Percentiles rank a stretch among this genome's conserved stretches.
Evolutionary conservation across 2,329 filamentous ascomycete genomes (phyloP).

Genomic region (Botrytis pseudocinerea): DNA sequence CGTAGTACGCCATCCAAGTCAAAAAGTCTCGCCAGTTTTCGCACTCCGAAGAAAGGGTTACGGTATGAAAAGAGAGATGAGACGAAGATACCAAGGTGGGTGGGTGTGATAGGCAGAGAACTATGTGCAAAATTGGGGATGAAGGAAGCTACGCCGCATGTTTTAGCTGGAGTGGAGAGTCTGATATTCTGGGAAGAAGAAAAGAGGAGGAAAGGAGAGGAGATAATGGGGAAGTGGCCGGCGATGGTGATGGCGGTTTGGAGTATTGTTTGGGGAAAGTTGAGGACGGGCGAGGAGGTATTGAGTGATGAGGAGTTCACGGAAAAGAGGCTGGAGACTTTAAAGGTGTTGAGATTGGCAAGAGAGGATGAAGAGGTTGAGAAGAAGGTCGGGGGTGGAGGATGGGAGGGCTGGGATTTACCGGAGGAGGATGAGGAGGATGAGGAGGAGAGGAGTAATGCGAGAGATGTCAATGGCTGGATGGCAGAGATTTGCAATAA

Average conservation of each 20-base stretch:
- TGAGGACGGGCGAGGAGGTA: constrained; percentile 39
- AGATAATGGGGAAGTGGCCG: constrained; percentile 51
- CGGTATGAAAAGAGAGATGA: constrained; percentile 32
- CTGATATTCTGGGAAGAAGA: constrained; percentile 41
- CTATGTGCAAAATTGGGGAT: constrained; percentile 64
- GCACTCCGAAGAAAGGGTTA: constrained; percentile 36
- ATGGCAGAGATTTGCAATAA: constrained; percentile 55
- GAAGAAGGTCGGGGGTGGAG: constrained; percentile 42
- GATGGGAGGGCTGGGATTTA: constrained; percentile 56
- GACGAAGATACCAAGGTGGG: constrained; percentile 58
- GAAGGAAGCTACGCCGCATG: constrained; percentile 65
- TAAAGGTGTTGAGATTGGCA: constrained; percentile 46
- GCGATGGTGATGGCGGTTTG: constrained; percentile 61
- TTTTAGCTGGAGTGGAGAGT: constrained; percentile 70
- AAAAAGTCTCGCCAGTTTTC: constrained; percentile 45
- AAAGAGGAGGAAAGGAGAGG: constrained; percentile 28
- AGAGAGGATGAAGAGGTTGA: constrained; percentile 49
- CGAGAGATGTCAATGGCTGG: constrained; percentile 61
- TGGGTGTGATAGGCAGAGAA: constrained; percentile 66
- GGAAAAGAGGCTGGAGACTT: constrained; percentile 49
- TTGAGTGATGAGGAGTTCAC: constrained; percentile 48
- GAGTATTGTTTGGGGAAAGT: constrained; percentile 57
- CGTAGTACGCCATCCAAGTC: constrained; percentile 50
- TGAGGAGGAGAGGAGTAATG: constrained; percentile 52
- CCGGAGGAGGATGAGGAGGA: constrained; percentile 44